Evolutionary conservation across 257 asterid genomes (phyloP), one percentile per base, ranked within the genome.

Genomic region (Eustoma russellianum): DNA sequence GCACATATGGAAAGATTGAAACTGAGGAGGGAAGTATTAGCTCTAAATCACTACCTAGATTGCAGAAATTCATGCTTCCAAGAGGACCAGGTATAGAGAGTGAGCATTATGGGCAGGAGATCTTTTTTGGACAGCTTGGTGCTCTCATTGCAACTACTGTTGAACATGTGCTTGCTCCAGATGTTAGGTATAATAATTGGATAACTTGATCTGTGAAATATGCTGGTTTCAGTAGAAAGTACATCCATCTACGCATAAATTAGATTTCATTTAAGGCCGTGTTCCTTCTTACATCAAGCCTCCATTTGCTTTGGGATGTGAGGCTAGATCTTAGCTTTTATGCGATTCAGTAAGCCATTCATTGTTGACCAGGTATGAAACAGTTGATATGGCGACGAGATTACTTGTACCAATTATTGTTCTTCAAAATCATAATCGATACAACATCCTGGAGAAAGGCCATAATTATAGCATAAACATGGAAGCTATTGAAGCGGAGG

Each of bases 1-100:
- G 99, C 69, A 92, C 99, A 3, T 92, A 82, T 64, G 99, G 99
- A 66, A 92, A 88, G 79, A 92, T 92, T 70, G 99, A 92, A 78
- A 92, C 99, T 57, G 99, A 92, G 80, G 99, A 92, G 76, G 99
- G 99, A 72, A 92, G 94, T 72, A 81, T 88, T 45, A 78, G 74
- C 73, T 72, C 96, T 50, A 86, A 66, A 59, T 81, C 96, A 64
- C 68, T 90, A 18, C 98, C 98, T 56, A 88, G 98, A 19, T 48
- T 90, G 72, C 90, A 81, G 63, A 78, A 70, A 69, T 68, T 82
- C 43, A 40, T 79, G 68, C 66, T 76, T 68, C 81, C 82, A 55
- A 82, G 71, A 17, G 76, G 68, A 56, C 62, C 70, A 13, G 78
- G 77, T 64, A 57, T 67, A 49, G 73, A 51, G 55, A 65, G 72